Conservation (phyloP, 140 eudicot species). For the Oenanthe javanica region DNA sequence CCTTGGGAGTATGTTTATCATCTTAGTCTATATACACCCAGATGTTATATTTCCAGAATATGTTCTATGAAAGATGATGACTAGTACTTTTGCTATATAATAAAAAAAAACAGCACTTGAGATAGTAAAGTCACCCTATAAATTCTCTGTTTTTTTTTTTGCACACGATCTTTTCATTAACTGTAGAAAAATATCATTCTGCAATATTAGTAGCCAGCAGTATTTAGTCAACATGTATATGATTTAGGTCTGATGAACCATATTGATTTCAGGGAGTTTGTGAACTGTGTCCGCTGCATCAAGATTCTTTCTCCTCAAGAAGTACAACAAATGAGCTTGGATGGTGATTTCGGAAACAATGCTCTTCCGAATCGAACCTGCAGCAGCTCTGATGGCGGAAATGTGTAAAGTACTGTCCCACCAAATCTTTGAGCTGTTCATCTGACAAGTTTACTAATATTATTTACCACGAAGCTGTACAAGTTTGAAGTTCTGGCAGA, state of each 20-base stretch:
- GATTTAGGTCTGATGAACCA: not conserved
- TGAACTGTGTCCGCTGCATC: constrained; percentile 80
- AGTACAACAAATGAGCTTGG: constrained; percentile 95
- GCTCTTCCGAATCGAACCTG: constrained; percentile 73
- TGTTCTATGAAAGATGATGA: not conserved
- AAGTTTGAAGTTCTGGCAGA: constrained; percentile 4
- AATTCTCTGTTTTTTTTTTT: not conserved
- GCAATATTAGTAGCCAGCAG: not conserved
- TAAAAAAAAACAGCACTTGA: not conserved
- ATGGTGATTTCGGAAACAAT: constrained; percentile 74
- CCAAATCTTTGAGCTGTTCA: constrained; percentile 16
- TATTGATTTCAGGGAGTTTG: constrained; percentile 64
- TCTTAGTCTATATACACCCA: not conserved
- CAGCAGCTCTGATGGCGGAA: constrained; percentile 93
- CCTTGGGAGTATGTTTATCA: constrained; percentile 89
- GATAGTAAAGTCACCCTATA: not conserved
- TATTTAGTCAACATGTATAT: not conserved
- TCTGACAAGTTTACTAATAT: constrained; percentile 21
- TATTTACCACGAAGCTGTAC: constrained; percentile 8
- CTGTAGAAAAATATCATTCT: not conserved
- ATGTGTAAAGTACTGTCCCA: constrained; percentile 32
- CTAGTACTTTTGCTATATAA: not conserved
- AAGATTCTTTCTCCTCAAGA: constrained; percentile 93
- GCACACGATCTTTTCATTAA: not conserved
- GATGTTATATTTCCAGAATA: not conserved